Conservation (phyloP, 331 rosid genomes). For the Pyrus hybrid region DNA sequence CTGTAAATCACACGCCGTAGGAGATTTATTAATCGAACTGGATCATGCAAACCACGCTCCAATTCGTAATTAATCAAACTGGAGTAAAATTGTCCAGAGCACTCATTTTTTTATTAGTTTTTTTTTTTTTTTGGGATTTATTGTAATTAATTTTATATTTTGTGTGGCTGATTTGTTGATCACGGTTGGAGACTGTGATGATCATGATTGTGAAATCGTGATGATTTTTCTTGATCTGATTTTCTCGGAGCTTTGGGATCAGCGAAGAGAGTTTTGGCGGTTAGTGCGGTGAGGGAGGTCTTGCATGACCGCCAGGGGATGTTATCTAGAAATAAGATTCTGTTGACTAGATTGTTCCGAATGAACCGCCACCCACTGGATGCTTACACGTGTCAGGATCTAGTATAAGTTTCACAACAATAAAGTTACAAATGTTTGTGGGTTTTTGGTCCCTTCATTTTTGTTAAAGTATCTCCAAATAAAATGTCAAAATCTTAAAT, state of each 20-base stretch:
- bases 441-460: too few species aligned
- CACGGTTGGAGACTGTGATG: neutral
- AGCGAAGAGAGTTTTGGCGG: neutral
- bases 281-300: neutral
- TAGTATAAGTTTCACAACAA: too few species aligned
- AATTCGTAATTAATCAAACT: neutral
- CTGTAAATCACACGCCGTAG: too few species aligned
- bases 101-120: neutral
- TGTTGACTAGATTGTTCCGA: neutral
- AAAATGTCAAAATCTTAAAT: fast-evolving
- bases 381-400: constrained; percentile 2
- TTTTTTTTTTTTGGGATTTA: neutral
- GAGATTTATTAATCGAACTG: too few species aligned
- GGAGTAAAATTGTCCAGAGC: neutral
- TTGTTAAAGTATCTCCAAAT: fast-evolving
- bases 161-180: neutral
- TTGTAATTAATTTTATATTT: neutral
- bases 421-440: too few species aligned
- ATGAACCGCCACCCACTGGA: neutral
- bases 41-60: neutral
- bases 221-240: neutral
- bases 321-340: neutral
- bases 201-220: neutral
- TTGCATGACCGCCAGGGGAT: constrained; percentile 1
- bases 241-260: neutral